Percentiles rank a stretch among this genome's conserved stretches.
These are phyloP conservation scores for Ormosia semicastrata DNA, from an alignment of 306 rosid genomes.

Conservation along the genomic window DNA sequence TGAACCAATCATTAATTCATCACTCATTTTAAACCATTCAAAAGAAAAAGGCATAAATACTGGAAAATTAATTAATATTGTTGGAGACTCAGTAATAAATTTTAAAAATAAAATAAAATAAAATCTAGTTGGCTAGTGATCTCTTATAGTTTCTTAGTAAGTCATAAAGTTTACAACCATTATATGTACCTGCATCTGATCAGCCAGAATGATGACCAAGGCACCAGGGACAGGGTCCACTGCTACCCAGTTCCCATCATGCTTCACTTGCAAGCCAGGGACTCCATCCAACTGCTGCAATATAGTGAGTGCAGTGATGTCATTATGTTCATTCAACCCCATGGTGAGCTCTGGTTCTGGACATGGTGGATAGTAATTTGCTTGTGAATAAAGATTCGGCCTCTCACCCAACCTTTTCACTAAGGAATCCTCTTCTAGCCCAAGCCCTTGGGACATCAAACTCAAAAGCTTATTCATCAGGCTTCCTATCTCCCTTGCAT, in stretches of 20 bases:
- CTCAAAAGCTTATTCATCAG: constrained; percentile 10
- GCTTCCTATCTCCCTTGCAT: constrained; percentile 13
- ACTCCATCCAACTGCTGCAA: constrained; percentile 22
- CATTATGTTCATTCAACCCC: constrained; percentile 10
- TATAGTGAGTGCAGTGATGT: background rate
- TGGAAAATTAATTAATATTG: background rate
- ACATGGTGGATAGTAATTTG: constrained; percentile 27
- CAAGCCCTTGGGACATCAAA: constrained; percentile 22
- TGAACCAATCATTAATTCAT: background rate
- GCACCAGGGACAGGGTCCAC: constrained; percentile 25
- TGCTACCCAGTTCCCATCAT: constrained; percentile 12
- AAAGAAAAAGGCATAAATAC: background rate
- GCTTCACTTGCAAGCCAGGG: background rate
- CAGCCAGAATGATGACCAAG: constrained; percentile 17
- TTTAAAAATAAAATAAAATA: too few relatives aligned
- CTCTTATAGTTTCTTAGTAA: too few relatives aligned
- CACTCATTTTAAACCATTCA: background rate
- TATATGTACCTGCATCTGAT: constrained; percentile 22
- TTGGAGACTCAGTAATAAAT: background rate
- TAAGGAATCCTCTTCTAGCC: constrained; percentile 10
- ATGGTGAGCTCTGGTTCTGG: constrained; percentile 24
- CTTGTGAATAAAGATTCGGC: constrained; percentile 2
- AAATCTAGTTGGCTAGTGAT: too few relatives aligned
- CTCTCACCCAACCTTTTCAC: background rate
- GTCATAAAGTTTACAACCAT: background rate